A percentile compares a stretch with the other conserved stretches of the same genome.
Conservation (phyloP, 306 rosid species). For the Parietaria judaica region DNA sequence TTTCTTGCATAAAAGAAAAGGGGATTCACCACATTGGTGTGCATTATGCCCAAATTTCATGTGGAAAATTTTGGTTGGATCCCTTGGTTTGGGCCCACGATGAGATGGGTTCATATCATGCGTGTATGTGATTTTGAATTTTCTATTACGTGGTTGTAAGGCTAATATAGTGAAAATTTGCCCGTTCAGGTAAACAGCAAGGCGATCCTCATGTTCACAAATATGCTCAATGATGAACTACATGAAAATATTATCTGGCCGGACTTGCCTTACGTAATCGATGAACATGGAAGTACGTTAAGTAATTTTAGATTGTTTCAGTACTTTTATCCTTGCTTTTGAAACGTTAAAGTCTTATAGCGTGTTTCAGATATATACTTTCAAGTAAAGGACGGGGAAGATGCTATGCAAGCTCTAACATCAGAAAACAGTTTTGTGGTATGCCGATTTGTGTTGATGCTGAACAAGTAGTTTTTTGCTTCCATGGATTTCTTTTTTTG, state of each 20-base stretch:
- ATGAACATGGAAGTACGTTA: conserved; percentile 91
- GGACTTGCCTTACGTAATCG: conserved; percentile 86
- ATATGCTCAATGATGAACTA: conserved; percentile 57
- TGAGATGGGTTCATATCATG: background rate
- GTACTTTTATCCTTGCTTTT: conserved; percentile 16
- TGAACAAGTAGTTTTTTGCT: background rate
- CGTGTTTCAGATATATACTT: conserved; percentile 72
- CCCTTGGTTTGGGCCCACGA: too few relatives aligned
- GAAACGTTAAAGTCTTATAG: conserved; percentile 19
- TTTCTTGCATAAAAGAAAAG: too few relatives aligned
- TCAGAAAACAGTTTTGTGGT: conserved; percentile 89
- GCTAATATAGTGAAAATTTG: conserved; percentile 33
- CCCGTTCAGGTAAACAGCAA: conserved; percentile 76
- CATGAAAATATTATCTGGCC: conserved; percentile 85
- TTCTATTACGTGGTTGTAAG: conserved; percentile 8
- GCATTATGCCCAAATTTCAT: too few relatives aligned
- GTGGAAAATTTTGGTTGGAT: too few relatives aligned
- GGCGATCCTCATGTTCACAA: conserved; percentile 78
- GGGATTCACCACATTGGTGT: too few relatives aligned
- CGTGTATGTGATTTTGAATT: conserved; percentile 4
- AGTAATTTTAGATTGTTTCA: conserved; percentile 20
- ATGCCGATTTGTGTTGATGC: conserved; percentile 21
- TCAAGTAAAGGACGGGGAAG: conserved; percentile 71
- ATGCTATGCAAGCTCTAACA: conserved; percentile 54
- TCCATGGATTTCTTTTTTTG: background rate